Base-by-base conservation (phyloP, 257 asterid genomes). In the Fraxinus pennsylvanica region DNA sequence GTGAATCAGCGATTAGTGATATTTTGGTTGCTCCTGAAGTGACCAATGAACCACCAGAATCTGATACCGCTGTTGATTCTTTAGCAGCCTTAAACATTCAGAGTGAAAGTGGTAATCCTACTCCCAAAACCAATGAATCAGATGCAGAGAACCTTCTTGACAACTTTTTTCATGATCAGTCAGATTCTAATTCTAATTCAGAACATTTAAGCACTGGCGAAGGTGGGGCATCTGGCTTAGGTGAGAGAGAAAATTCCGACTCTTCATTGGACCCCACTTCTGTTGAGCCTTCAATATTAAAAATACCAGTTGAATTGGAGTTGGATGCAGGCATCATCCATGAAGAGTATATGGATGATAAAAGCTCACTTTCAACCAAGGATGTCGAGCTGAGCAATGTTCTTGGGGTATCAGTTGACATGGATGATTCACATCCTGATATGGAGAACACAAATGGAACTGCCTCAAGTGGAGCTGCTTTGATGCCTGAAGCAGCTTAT, bases 21-120 rank as follows among this genome's bases (percentile, higher is more conserved):
- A 81, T 43, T 68, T 76, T 76, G 75, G 87, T 72, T 85, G 89
- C 87, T 82, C 71, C 89, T 79, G 89, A 83, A 81, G 86, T 80
- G 80, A 68, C 75, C 52, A 86, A 82, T 61, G 52, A 80, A 82
- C 78, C 86, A 73, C 84, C 88, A 59, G 73, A 80, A 14, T 74
- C 86, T 80, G 86, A 87, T 82, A 74, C 41, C 74, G 57, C 75
- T 78, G 82, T 73, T 82, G 86, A 76, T 78, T 84, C 89, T 73
- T 54, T 79, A 68, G 77, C 68, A 78, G 8, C 76, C 77, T 83
- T 81, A 82, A 82, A 75, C 86, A 85, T 79, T 73, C 89, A 75
- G 63, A 82, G 65, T 78, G 75, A 81, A 72, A 83, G 83, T 73
- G 89, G 75, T 36, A 80, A 50, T 63, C 50, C 80, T 80, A 77